Evolutionary conservation across 2,329 filamentous ascomycete genomes (phyloP).

Genomic region (Dothideomycetes sp.): DNA sequence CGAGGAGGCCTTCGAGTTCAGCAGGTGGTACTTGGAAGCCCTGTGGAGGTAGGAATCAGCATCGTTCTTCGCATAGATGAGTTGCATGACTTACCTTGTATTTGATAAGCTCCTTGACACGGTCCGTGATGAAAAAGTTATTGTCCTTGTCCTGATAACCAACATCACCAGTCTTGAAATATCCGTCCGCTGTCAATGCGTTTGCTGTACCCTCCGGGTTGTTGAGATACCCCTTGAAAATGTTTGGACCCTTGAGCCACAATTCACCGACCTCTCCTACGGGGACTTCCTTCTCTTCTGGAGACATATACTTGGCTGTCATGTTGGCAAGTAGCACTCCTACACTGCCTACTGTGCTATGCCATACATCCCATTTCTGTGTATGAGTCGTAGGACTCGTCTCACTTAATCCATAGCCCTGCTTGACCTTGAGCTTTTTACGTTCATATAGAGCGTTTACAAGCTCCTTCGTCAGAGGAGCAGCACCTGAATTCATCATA

Average conservation of each 20-base stretch:
- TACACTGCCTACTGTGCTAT: conserved; percentile 65
- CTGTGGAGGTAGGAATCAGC: background rate
- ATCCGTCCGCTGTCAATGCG: conserved; percentile 66
- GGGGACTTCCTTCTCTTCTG: conserved; percentile 49
- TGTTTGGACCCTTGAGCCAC: conserved; percentile 69
- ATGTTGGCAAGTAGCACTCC: conserved; percentile 71
- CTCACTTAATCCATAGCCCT: conserved; percentile 86
- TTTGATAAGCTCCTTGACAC: conserved; percentile 62
- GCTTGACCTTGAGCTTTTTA: conserved; percentile 72
- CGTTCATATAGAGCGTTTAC: conserved; percentile 66
- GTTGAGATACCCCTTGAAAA: conserved; percentile 72
- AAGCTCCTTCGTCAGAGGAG: conserved; percentile 72
- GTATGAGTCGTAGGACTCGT: conserved; percentile 71
- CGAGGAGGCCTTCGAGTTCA: conserved; percentile 38
- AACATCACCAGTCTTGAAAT: conserved; percentile 85
- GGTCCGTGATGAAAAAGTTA: conserved; percentile 85
- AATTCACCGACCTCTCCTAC: conserved; percentile 49
- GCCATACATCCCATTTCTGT: conserved; percentile 65
- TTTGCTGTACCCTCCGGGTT: conserved; percentile 61
- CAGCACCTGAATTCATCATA: conserved; percentile 81
- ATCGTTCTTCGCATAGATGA: conserved; percentile 16
- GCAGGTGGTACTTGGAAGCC: conserved; percentile 41
- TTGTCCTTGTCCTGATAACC: conserved; percentile 67
- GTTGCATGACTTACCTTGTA: conserved; percentile 39
- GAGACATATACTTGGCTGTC: conserved; percentile 69